These are phyloP conservation scores for Aureoboletus auriporus DNA, from an alignment of 768 basidiomycete genomes.

Conservation along the genomic window DNA sequence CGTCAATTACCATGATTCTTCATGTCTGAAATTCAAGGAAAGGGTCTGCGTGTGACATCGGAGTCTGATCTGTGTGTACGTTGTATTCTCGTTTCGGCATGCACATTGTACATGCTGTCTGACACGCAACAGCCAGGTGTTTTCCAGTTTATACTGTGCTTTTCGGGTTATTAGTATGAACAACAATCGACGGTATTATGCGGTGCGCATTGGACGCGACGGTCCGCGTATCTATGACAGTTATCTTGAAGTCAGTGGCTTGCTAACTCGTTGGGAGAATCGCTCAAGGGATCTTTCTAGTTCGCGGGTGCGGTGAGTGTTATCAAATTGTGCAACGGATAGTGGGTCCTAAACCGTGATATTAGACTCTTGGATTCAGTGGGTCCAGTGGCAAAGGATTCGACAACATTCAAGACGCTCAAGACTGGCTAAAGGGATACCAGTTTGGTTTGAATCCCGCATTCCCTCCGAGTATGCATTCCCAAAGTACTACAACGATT, in stretches of 20 bases:
- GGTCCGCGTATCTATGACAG: conserved; percentile 31
- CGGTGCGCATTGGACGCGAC: conserved; percentile 32
- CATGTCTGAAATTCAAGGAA: too few species aligned
- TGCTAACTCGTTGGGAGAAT: neutral
- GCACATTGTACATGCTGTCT: neutral
- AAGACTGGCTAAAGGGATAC: conserved; percentile 19
- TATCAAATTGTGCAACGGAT: neutral
- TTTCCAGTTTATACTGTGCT: neutral
- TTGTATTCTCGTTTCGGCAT: too few species aligned
- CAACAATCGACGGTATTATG: conserved; percentile 28
- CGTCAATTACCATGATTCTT: too few species aligned
- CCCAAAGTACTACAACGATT: neutral
- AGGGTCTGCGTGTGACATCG: too few species aligned
- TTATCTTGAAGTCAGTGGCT: conserved; percentile 23
- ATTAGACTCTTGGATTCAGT: conserved; percentile 27
- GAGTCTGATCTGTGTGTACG: too few species aligned
- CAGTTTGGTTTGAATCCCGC: conserved; percentile 11
- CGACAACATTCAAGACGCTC: conserved; percentile 25
- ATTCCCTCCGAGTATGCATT: conserved; percentile 17
- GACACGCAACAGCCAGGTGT: neutral
- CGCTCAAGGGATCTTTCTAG: conserved; percentile 8
- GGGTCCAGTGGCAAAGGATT: conserved; percentile 32
- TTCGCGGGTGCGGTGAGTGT: conserved; percentile 23
- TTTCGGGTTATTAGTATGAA: conserved; percentile 6
- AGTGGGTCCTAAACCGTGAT: neutral